These are phyloP conservation scores for Microcera coccophila DNA, from an alignment of 2,329 filamentous ascomycete genomes.

Conservation along the genomic window DNA sequence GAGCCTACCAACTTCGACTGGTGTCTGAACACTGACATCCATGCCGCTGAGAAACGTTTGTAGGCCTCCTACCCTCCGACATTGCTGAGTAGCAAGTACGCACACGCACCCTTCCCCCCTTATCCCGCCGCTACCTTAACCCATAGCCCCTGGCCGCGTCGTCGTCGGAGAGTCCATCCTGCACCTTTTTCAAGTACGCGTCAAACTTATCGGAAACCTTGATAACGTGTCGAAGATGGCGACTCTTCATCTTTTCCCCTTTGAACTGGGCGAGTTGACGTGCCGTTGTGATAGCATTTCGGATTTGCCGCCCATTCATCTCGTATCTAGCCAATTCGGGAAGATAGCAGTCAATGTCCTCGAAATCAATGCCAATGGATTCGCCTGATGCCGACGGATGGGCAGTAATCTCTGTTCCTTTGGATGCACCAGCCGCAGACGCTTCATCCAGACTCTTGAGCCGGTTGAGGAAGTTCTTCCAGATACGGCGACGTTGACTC, in stretches of 20 bases:
- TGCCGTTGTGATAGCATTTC: slow-evolving; percentile 33
- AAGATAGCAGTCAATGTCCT: slow-evolving; percentile 9
- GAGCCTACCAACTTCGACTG: no score
- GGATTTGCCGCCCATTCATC: slow-evolving; percentile 42
- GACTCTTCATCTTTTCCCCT: slow-evolving; percentile 1
- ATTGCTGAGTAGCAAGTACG: no score
- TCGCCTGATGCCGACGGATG: background rate
- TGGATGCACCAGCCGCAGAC: background rate
- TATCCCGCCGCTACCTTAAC: no score
- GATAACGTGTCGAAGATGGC: slow-evolving; percentile 4
- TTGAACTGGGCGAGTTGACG: slow-evolving; percentile 22
- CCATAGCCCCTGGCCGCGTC: no score
- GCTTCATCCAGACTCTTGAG: slow-evolving; percentile 3
- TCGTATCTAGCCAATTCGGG: slow-evolving; percentile 31
- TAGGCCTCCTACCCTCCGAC: no score
- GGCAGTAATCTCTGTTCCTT: background rate
- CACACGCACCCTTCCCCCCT: no score
- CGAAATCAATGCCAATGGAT: slow-evolving; percentile 2
- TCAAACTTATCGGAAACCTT: slow-evolving; percentile 6
- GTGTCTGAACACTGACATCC: no score
- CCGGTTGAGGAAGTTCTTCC: slow-evolving; percentile 27
- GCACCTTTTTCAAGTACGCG: slow-evolving; percentile 2
- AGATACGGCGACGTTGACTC: slow-evolving; percentile 24
- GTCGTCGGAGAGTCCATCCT: no score
- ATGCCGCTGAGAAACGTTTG: no score